Evolutionary conservation across 768 basidiomycete species (phyloP).

Genomic region (Pleurotus eryngii): DNA sequence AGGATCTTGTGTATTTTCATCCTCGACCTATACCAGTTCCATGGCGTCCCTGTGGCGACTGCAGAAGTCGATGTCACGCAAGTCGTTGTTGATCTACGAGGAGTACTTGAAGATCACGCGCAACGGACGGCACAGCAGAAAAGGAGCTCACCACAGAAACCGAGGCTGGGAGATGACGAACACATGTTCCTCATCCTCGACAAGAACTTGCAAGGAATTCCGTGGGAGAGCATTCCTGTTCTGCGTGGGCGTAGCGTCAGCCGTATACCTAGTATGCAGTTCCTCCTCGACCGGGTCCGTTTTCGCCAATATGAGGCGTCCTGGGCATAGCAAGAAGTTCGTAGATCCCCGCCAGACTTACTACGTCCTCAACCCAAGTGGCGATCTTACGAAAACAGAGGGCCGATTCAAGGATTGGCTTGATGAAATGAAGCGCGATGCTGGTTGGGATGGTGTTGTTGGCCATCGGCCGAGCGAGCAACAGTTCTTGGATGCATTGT

Average conservation of each 20-base stretch:
- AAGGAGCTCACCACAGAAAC: slow-evolving; percentile 18
- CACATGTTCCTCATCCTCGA: slow-evolving; percentile 90
- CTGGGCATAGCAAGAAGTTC: slow-evolving; percentile 37
- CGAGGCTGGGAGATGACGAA: slow-evolving; percentile 38
- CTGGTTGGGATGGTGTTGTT: slow-evolving; percentile 82
- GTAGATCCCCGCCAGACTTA: slow-evolving; percentile 71
- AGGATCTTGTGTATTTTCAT: slow-evolving; percentile 95
- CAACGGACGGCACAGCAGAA: slow-evolving; percentile 26
- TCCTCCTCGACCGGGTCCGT: slow-evolving; percentile 79
- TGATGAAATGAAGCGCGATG: slow-evolving; percentile 53
- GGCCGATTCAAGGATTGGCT: slow-evolving; percentile 79
- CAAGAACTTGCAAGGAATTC: slow-evolving; percentile 82
- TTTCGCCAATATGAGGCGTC: slow-evolving; percentile 51
- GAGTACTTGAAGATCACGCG: slow-evolving; percentile 70
- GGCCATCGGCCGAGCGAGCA: slow-evolving; percentile 80
- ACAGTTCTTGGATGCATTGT: slow-evolving; percentile 73
- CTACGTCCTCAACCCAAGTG: slow-evolving; percentile 89
- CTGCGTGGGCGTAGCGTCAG: slow-evolving; percentile 83
- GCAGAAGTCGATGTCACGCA: slow-evolving; percentile 92
- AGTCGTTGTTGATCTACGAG: slow-evolving; percentile 81
- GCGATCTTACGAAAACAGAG: slow-evolving; percentile 84
- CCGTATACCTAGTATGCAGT: slow-evolving; percentile 88
- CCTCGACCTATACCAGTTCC: slow-evolving; percentile 90
- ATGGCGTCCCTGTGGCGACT: slow-evolving; percentile 83
- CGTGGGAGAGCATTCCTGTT: slow-evolving; percentile 94